Base-by-base conservation (phyloP, 2,329 filamentous ascomycete genomes). In the Nothophaeocryptopus gaeumannii region DNA sequence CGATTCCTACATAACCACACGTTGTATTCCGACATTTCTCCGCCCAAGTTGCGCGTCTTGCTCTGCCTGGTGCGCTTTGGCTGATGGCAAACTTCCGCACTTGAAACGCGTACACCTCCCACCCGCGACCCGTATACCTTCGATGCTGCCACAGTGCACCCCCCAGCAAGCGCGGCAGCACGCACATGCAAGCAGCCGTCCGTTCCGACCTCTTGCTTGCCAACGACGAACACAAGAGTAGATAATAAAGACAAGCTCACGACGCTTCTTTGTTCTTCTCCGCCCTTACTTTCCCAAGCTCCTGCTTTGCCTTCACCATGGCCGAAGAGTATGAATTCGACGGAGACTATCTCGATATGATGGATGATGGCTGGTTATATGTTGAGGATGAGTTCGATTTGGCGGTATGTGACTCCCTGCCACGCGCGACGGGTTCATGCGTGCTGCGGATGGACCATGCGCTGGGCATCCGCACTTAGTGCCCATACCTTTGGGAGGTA, bases 281-380 rank as follows among this genome's bases (percentile, higher is more conserved):
- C 39, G 12, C 14, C 36, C 13, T 16, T 26, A 26, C 34, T 40
- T 35, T 40, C 31, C 34, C 33, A 34, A 12, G 31, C 9, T 16
- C 33, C 33, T 20, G 34, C 12, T 20, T 26, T 26, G 20, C 20
- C 7, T 7, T 26, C 41, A 55, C 13, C 46, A 64, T 66, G 60
- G 61, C 50, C 9, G 61, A 66, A 52, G 64, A 65, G 38, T 63
- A 58, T 47, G 61, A 65, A 54, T 72, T 74, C 56, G 74, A 72
- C 54, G 62, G 58, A 34, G 68, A 69, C 53, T 66, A 67, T 48
- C 65, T 67, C 43, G 70, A 69, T 35, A 26, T 26, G 20, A 58
- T 56, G 47, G 73, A 75, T 15, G 66, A 69, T 47, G 65, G 60
- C 39, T 76, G 72, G 67, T 61, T 74, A 34, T 77, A 75, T 40